Base-by-base conservation (phyloP, 2,329 filamentous ascomycete genomes). In the Diplocarpon mali region DNA sequence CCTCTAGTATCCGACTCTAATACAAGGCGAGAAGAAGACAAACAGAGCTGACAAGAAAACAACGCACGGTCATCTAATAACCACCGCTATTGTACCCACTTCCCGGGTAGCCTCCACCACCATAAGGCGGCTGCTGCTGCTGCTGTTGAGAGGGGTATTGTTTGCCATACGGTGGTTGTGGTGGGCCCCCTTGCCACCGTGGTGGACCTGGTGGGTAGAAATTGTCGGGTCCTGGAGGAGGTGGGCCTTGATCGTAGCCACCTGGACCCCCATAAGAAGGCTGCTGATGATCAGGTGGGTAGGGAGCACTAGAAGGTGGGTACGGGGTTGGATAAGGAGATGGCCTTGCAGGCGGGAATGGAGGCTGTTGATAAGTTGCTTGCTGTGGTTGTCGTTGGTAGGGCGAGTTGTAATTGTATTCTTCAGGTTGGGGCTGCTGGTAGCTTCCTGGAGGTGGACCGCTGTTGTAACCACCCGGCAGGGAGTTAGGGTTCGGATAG, bases 401-500 rank as follows among this genome's bases (percentile, higher is more conserved):
- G 17, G 43, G 38, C 14, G 37, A 37, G n/a, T 36, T 40, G 27
- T 40, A 40, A 27, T 37, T 40, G 27, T 40, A 40, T 24, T 37
- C 35, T n/a, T 40, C 30, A 12, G 30, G 38, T 14, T 7, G 20
- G 10, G 14, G 24, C 34, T 47, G 46, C 13, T 54, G 50, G 35
- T 56, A 53, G 9, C 37, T 42, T 10, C 20, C 34, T 11, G 48
- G 39, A 17, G 47, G 44, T n/a, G 52, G 43, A 8, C 50, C 49
- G 16, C 42, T 41, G 27, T 55, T 49, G 32, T 56, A 57, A 11
- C 30, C 27, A 39, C 51, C 51, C 43, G 49, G 46, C 12, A 44
- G 39, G 27, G 49, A 48, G 16, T 40, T 50, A 13, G 53, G 49
- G 40, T 43, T 49, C 14, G 57, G 47, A 47, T 61, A 57, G 1